These are phyloP conservation scores for Phialocephala sp. DNA, from an alignment of 2,329 filamentous ascomycete species.

Conservation along the genomic window DNA sequence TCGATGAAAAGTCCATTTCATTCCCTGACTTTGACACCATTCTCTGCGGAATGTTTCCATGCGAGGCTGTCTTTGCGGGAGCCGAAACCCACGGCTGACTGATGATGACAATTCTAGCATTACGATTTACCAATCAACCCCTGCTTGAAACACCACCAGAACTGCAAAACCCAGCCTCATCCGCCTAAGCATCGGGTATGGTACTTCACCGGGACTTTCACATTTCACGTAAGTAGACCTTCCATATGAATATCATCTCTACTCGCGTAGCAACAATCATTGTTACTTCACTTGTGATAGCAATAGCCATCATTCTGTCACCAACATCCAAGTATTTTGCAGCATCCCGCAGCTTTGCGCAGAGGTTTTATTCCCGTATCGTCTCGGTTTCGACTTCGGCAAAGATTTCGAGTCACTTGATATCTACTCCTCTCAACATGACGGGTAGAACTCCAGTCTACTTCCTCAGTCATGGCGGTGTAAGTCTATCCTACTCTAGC, in stretches of 20 bases:
- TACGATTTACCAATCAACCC: slow-evolving; percentile 10
- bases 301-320: slow-evolving; percentile 26
- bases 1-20: not conserved
- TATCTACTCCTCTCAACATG: slow-evolving; percentile 25
- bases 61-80: slow-evolving; percentile 6
- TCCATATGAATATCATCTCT: slow-evolving; percentile 12
- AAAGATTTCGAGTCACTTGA: slow-evolving; percentile 1
- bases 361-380: not conserved
- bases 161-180: slow-evolving; percentile 1
- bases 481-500: slow-evolving; percentile 22
- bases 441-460: slow-evolving; percentile 34
- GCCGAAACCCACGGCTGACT: not conserved
- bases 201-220: not conserved
- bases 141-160: not conserved
- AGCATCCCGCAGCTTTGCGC: slow-evolving; percentile 8
- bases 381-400: not conserved
- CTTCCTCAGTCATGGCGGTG: slow-evolving; percentile 38
- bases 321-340: slow-evolving; percentile 13
- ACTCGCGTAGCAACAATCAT: slow-evolving; percentile 3
- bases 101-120: slow-evolving; percentile 3
- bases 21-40: not conserved
- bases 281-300: slow-evolving; percentile 9
- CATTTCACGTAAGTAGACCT: not conserved
- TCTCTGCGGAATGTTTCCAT: slow-evolving; percentile 1
- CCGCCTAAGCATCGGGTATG: not conserved